Conservation (phyloP, 2,329 filamentous ascomycete genomes). For the Microdochium trichocladiopsis region DNA sequence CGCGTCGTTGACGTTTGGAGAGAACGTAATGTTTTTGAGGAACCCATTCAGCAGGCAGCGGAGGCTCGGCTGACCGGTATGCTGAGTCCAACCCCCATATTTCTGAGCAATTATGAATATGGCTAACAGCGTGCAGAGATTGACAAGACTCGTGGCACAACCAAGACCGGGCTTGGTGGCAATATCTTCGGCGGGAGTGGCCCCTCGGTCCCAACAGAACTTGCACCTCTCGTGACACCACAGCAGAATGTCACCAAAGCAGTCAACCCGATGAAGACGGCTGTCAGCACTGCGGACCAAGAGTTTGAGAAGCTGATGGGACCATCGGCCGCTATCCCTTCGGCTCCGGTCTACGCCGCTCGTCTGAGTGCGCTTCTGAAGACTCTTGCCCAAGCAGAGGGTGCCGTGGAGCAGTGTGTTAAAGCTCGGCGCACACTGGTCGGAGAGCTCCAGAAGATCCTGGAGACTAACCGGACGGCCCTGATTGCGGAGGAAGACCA, state of each 20-base stretch:
- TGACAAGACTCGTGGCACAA: slow-evolving; percentile 49
- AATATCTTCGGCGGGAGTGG: slow-evolving; percentile 61
- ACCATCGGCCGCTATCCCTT: slow-evolving; percentile 59
- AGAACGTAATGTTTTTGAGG: slow-evolving; percentile 77
- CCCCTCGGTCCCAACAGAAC: slow-evolving; percentile 63
- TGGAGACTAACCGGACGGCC: slow-evolving; percentile 65
- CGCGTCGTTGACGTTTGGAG: slow-evolving; percentile 94
- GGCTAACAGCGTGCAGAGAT: slow-evolving; percentile 38
- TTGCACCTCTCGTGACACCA: slow-evolving; percentile 65
- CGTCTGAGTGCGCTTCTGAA: slow-evolving; percentile 86
- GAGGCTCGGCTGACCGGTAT: slow-evolving; percentile 74
- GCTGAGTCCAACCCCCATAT: slow-evolving; percentile 7
- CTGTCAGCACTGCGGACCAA: slow-evolving; percentile 62
- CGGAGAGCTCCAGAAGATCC: slow-evolving; percentile 71
- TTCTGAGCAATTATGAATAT: background rate
- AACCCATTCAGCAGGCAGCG: slow-evolving; percentile 70
- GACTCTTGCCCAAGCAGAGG: slow-evolving; percentile 80
- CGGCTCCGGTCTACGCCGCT: slow-evolving; percentile 85
- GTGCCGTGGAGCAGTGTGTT: slow-evolving; percentile 81
- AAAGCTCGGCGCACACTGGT: slow-evolving; percentile 76
- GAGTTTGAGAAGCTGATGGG: slow-evolving; percentile 84
- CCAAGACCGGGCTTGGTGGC: slow-evolving; percentile 43
- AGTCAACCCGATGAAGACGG: slow-evolving; percentile 57
- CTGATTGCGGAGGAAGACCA: slow-evolving; percentile 64
- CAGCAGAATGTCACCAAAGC: slow-evolving; percentile 72